Percentiles rank a stretch among this genome's conserved stretches.
These are phyloP conservation scores for Microdochium trichocladiopsis DNA, from an alignment of 2,329 filamentous ascomycete species.

Conservation along the genomic window DNA sequence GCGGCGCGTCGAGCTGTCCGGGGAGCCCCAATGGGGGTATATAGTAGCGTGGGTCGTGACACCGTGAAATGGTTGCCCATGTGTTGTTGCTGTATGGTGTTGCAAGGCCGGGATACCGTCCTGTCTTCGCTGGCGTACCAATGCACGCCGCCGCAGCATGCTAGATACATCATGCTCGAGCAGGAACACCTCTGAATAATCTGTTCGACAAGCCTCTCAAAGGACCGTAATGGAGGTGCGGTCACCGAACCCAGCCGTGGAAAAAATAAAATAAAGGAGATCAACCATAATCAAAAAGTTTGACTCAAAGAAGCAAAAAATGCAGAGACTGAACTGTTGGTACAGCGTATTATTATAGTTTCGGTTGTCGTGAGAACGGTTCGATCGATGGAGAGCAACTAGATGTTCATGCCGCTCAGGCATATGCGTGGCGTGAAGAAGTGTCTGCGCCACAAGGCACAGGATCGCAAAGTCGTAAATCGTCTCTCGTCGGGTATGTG, in stretches of 20 bases:
- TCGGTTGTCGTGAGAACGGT: background rate
- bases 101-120: slow-evolving; percentile 22
- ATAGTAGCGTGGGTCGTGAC: slow-evolving; percentile 22
- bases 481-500: slow-evolving; percentile 21
- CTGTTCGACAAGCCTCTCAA: no score
- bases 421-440: background rate
- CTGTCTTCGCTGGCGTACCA: background rate
- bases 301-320: no score
- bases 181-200: background rate
- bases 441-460: slow-evolving; percentile 10
- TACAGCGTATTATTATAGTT: background rate
- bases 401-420: slow-evolving; percentile 12
- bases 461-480: slow-evolving; percentile 26
- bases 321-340: background rate
- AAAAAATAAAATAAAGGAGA: no score
- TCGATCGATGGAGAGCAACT: background rate
- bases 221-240: no score
- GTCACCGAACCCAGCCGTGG: no score
- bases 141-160: no score
- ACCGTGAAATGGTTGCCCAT: slow-evolving; percentile 28
- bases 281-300: no score
- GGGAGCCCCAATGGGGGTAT: slow-evolving; percentile 22
- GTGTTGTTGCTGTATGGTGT: slow-evolving; percentile 24
- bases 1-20: slow-evolving; percentile 6
- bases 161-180: no score